Conservation (phyloP, 371 early-diverging fungal species). For the Blakeslea trispora region DNA sequence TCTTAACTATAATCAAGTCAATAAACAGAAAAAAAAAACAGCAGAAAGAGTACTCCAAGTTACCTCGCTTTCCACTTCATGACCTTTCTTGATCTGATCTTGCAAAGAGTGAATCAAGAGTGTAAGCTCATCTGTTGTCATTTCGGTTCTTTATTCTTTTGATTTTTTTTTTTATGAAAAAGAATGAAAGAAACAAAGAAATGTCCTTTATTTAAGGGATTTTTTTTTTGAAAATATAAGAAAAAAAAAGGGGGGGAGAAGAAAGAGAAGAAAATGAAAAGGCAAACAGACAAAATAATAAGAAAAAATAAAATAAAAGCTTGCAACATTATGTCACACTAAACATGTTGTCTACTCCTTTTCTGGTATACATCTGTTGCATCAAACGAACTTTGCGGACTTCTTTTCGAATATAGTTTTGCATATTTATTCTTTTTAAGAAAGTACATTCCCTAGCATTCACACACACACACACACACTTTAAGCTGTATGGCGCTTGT, state of each 20-base stretch:
- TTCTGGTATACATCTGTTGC: not conserved
- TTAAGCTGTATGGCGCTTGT: too few species aligned
- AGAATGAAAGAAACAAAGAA: constrained; percentile 3
- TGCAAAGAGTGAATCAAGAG: constrained; percentile 26
- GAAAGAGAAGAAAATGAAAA: constrained; percentile 8
- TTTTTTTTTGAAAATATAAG: too few species aligned
- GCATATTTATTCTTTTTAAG: too few species aligned
- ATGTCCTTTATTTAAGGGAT: not conserved
- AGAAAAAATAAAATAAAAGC: constrained; percentile 6
- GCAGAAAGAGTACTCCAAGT: not conserved
- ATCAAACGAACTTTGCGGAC: constrained; percentile 11
- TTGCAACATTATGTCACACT: not conserved
- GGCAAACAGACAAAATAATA: constrained; percentile 14
- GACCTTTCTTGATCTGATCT: constrained; percentile 21
- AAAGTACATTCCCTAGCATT: too few species aligned
- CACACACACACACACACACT: too few species aligned
- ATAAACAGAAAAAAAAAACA: not conserved
- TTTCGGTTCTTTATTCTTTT: constrained; percentile 1
- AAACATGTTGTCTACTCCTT: constrained; percentile 12
- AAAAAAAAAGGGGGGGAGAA: constrained; percentile 8
- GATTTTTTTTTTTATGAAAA: not conserved
- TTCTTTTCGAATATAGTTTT: too few species aligned
- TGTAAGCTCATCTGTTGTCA: constrained; percentile 22
- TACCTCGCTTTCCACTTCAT: constrained; percentile 27
- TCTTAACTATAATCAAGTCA: constrained; percentile 28